These are phyloP conservation scores for Cruciata laevipes DNA, from an alignment of 257 asterid species.

Conservation along the genomic window DNA sequence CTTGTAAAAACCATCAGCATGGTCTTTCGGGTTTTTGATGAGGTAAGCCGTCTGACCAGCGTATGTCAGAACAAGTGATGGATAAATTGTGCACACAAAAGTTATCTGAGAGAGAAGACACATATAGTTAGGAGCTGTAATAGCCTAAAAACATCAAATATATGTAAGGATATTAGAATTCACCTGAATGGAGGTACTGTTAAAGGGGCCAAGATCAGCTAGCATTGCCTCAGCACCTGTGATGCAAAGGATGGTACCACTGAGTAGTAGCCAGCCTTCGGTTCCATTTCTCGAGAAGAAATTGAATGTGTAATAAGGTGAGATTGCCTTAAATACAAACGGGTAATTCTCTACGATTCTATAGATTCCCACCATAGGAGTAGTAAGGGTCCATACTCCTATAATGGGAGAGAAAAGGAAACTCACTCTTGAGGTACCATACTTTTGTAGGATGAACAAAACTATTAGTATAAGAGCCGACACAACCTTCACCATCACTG, in stretches of 20 bases:
- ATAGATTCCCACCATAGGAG: constrained; percentile 32
- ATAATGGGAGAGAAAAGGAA: constrained; percentile 36
- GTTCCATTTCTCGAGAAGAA: constrained; percentile 31
- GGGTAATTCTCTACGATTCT: constrained; percentile 31
- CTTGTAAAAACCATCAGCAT: constrained; percentile 29
- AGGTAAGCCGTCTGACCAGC: constrained; percentile 40
- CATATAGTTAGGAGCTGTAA: background rate
- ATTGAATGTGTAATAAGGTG: constrained; percentile 26
- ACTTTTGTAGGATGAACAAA: constrained; percentile 38
- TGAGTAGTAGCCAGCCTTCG: constrained; percentile 34
- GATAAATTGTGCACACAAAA: constrained; percentile 26
- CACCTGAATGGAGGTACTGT: constrained; percentile 31
- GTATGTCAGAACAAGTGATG: constrained; percentile 29
- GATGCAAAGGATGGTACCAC: constrained; percentile 36
- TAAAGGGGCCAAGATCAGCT: constrained; percentile 38
- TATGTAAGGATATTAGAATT: constrained; percentile 19
- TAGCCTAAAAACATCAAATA: background rate
- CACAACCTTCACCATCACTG: constrained; percentile 34
- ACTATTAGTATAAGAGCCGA: constrained; percentile 32
- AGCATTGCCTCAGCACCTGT: constrained; percentile 41
- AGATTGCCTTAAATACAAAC: constrained; percentile 30
- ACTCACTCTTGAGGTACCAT: constrained; percentile 41
- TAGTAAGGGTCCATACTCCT: constrained; percentile 31
- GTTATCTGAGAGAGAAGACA: constrained; percentile 20
- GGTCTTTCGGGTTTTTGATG: constrained; percentile 32